These are phyloP conservation scores for Seiridium unicorne DNA, from an alignment of 2,329 filamentous ascomycete species.

Conservation along the genomic window DNA sequence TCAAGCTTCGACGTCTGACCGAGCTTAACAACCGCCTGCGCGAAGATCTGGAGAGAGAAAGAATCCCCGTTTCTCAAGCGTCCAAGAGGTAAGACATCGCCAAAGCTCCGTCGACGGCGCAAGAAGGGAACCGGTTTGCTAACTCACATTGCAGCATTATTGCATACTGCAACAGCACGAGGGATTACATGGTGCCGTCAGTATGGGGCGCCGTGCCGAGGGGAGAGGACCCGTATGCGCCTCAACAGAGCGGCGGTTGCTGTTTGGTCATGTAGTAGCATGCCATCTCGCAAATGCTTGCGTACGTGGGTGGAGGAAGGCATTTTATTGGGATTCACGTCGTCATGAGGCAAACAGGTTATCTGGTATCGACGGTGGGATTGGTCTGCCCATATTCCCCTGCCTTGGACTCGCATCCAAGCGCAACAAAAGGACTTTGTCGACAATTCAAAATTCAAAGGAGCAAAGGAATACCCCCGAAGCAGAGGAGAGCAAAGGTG, in stretches of 20 bases:
- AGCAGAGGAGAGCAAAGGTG: conserved; percentile 5
- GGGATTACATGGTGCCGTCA: conserved; percentile 98
- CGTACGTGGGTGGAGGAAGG: conserved; percentile 7
- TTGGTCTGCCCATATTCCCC: conserved; percentile 14
- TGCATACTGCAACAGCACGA: conserved; percentile 95
- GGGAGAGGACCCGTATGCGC: conserved; percentile 97
- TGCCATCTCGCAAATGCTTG: neutral
- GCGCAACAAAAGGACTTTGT: conserved; percentile 14
- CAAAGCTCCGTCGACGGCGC: neutral
- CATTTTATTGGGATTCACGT: conserved; percentile 16
- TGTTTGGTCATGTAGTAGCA: conserved; percentile 83
- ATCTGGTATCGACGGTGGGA: conserved; percentile 19
- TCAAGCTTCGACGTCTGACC: conserved; percentile 93
- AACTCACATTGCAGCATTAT: conserved; percentile 68
- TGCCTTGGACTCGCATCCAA: conserved; percentile 10
- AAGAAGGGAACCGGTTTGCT: no score
- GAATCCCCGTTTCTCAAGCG: conserved; percentile 94
- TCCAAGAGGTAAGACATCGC: conserved; percentile 68
- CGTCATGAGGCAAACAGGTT: conserved; percentile 20
- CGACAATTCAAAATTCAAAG: conserved; percentile 15
- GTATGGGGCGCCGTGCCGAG: conserved; percentile 95
- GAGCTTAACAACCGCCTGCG: conserved; percentile 95
- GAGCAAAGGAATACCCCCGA: conserved; percentile 18
- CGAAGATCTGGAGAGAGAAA: conserved; percentile 91
- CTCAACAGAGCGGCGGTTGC: conserved; percentile 89